Conservation (phyloP, 495 filamentous ascomycete genomes). For the Xylaria telfairii region DNA sequence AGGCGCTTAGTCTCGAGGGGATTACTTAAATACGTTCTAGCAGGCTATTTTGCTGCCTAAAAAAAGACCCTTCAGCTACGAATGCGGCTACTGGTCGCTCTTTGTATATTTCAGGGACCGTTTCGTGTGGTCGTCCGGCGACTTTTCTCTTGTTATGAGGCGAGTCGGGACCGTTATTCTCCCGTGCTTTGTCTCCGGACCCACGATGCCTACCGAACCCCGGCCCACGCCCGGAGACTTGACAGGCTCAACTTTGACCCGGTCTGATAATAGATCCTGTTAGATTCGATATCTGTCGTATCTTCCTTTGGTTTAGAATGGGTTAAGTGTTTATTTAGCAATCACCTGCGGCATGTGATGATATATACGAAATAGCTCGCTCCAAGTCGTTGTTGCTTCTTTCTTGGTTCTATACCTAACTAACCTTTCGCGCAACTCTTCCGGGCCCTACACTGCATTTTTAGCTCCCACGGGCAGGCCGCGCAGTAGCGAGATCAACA, state of each 20-base stretch:
- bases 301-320: neutral
- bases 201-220: neutral
- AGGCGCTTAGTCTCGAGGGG: neutral
- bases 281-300: neutral
- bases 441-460: no score
- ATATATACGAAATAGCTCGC: neutral
- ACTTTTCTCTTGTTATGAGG: neutral
- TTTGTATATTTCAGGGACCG: neutral
- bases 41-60: neutral
- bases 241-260: conserved; percentile 5
- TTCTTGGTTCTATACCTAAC: no score
- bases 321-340: neutral
- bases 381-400: neutral
- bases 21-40: neutral
- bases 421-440: no score
- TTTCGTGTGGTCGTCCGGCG: neutral
- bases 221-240: neutral
- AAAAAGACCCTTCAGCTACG: neutral
- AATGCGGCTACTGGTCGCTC: neutral
- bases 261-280: neutral
- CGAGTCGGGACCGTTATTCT: neutral
- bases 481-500: no score
- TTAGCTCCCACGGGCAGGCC: no score
- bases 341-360: neutral
- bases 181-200: conserved; percentile 9